Conservation (phyloP, 148 eudicot genomes). For the Cornus controversa region DNA sequence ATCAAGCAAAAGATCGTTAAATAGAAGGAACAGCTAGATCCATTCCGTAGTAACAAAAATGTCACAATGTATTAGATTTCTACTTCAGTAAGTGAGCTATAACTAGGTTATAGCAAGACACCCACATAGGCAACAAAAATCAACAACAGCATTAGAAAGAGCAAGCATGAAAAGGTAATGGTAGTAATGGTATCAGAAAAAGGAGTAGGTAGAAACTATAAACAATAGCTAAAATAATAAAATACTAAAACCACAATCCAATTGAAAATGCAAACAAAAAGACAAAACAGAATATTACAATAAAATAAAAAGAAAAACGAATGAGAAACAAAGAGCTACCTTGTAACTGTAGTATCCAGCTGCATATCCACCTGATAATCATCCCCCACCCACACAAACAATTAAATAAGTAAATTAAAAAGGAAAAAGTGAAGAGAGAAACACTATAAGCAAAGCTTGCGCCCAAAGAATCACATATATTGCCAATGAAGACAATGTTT, state of each 20-base stretch:
- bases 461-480: not conserved
- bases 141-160: not conserved
- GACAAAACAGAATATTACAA: not conserved
- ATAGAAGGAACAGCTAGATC: not conserved
- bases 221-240: not conserved
- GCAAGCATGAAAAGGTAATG: slow-evolving; percentile 1
- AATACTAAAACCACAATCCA: not conserved
- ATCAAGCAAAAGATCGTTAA: not conserved
- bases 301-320: not conserved
- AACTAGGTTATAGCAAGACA: not conserved
- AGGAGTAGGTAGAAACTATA: not conserved
- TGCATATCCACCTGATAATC: slow-evolving; percentile 78
- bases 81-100: not conserved
- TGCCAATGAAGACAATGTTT: not conserved
- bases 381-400: slow-evolving; percentile 8
- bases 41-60: not conserved
- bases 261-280: no score
- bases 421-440: not conserved
- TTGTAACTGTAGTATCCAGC: slow-evolving; percentile 99
- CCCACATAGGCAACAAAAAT: not conserved
- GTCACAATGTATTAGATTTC: not conserved
- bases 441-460: not conserved
- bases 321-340: slow-evolving; percentile 39
- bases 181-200: not conserved
- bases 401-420: not conserved